Evolutionary conservation across 2,329 filamentous ascomycete genomes (phyloP).

Genomic region (Amauroascus verrucosus): DNA sequence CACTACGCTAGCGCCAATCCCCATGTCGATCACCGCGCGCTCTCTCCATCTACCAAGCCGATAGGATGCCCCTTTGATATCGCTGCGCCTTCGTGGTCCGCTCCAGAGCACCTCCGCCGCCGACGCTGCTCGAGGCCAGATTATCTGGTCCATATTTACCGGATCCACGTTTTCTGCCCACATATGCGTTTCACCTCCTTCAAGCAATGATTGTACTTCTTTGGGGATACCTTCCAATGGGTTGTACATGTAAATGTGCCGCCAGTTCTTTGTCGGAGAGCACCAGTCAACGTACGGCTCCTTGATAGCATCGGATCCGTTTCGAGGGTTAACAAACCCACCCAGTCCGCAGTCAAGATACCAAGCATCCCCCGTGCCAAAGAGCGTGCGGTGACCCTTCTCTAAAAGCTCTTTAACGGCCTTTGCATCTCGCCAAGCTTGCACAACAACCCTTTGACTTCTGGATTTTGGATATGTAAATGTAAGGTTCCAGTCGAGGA

Average conservation of each 20-base stretch:
- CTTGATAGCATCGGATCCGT: slow-evolving; percentile 13
- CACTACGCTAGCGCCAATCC: slow-evolving; percentile 55
- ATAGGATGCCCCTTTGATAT: slow-evolving; percentile 51
- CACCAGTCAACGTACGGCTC: slow-evolving; percentile 21
- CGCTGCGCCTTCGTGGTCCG: slow-evolving; percentile 37
- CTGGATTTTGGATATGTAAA: slow-evolving; percentile 40
- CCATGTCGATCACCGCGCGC: slow-evolving; percentile 54
- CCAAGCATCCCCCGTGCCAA: slow-evolving; percentile 25
- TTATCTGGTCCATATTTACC: slow-evolving; percentile 60
- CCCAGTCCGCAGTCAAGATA: slow-evolving; percentile 29
- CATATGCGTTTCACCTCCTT: slow-evolving; percentile 72
- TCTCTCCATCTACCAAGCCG: slow-evolving; percentile 67
- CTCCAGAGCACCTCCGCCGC: slow-evolving; percentile 75
- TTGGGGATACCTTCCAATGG: slow-evolving; percentile 55
- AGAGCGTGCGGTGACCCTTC: slow-evolving; percentile 26
- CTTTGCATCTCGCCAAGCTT: slow-evolving; percentile 55
- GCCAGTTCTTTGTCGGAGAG: slow-evolving; percentile 68
- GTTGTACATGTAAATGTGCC: slow-evolving; percentile 69
- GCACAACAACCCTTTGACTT: slow-evolving; percentile 55
- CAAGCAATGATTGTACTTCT: slow-evolving; percentile 54
- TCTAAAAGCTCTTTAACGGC: slow-evolving; percentile 21
- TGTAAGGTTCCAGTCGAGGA: slow-evolving; percentile 64
- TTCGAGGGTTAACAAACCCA: slow-evolving; percentile 27
- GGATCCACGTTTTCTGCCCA: slow-evolving; percentile 73
- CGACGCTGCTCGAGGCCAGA: slow-evolving; percentile 68